These are phyloP conservation scores for Mikania micrantha DNA, from an alignment of 129 eudicot genomes.

Conservation along the genomic window DNA sequence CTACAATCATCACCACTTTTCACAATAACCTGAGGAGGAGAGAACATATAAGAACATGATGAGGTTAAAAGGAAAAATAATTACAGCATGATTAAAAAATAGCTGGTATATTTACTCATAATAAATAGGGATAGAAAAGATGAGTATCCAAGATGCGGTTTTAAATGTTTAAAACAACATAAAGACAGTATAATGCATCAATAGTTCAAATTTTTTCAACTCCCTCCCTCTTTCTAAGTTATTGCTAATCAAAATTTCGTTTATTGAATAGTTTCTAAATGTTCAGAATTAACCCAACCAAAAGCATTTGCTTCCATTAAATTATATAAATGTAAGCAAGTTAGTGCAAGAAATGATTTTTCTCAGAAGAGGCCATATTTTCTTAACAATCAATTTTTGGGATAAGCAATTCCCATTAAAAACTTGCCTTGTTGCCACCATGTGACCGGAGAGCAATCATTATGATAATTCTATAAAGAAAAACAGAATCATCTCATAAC, in stretches of 20 bases:
- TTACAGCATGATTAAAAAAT: background rate
- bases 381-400: background rate
- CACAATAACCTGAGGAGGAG: conserved; percentile 54
- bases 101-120: background rate
- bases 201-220: background rate
- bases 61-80: background rate
- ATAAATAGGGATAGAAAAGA: background rate
- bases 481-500: background rate
- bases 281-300: background rate
- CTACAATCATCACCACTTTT: conserved; percentile 99
- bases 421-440: background rate
- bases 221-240: background rate
- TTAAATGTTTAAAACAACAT: background rate
- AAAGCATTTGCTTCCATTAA: background rate
- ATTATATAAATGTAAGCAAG: background rate
- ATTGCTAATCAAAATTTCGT: background rate
- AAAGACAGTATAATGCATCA: conserved; percentile 1
- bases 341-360: background rate
- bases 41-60: background rate
- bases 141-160: background rate
- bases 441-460: background rate
- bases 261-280: background rate
- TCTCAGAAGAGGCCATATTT: background rate
- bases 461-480: background rate
- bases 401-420: conserved; percentile 2